Evolutionary conservation across 345 rosid species (phyloP).

Genomic region (Pistacia integerrima): DNA sequence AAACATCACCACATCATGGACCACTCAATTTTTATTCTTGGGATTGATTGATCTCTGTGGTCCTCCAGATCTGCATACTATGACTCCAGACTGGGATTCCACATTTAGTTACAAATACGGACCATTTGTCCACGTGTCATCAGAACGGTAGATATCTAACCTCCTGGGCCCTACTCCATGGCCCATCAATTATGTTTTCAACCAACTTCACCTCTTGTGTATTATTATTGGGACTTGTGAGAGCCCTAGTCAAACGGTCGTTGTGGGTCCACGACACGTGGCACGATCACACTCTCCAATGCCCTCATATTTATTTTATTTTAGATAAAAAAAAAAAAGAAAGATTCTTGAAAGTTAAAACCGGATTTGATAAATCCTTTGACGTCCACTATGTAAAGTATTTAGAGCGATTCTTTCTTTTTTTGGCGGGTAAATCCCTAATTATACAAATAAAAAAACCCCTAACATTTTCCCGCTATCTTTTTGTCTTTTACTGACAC

Average conservation of each 20-base stretch:
- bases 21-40: neutral
- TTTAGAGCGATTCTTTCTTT: constrained; percentile 10
- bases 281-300: constrained; percentile 7
- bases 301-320: neutral
- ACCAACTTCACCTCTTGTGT: constrained; percentile 29
- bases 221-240: constrained; percentile 2
- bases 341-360: constrained; percentile 18
- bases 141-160: neutral
- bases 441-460: constrained; percentile 7
- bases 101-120: accelerated
- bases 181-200: constrained; percentile 5
- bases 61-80: constrained; percentile 6
- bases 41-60: neutral
- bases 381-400: constrained; percentile 51
- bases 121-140: neutral
- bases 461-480: constrained; percentile 39
- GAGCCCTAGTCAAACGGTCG: constrained; percentile 27
- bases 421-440: constrained; percentile 66
- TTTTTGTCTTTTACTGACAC: constrained; percentile 27
- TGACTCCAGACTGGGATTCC: neutral
- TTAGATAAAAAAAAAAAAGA: neutral
- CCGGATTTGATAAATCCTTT: constrained; percentile 46
- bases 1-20: neutral
- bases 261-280: constrained; percentile 17
- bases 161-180: neutral